A percentile compares a stretch with the other conserved stretches of the same genome.
Conservation (phyloP, 345 rosid genomes). For the Melastoma malabathricum region DNA sequence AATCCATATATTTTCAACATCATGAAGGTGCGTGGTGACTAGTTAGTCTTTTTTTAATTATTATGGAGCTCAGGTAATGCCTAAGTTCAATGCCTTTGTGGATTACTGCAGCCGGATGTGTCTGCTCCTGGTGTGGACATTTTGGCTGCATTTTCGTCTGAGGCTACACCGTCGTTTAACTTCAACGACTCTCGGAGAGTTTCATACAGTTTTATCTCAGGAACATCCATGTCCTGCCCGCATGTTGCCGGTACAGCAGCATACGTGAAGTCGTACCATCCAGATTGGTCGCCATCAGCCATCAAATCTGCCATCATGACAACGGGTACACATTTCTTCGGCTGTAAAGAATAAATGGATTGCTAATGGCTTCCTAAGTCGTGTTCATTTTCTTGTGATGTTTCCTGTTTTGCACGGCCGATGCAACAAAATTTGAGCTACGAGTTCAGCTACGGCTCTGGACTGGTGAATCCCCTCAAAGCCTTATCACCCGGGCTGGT, state of each 20-base stretch:
- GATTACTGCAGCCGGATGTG: no score
- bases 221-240: slow-evolving; percentile 49
- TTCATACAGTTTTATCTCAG: slow-evolving; percentile 16
- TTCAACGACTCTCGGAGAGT: no score
- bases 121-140: no score
- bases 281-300: slow-evolving; percentile 50
- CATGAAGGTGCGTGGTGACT: slow-evolving; percentile 9
- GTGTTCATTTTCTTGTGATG: neutral
- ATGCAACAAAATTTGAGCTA: neutral
- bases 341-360: neutral
- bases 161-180: no score
- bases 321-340: slow-evolving; percentile 20
- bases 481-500: slow-evolving; percentile 31
- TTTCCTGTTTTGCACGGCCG: neutral
- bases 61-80: no score
- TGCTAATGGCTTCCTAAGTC: no score
- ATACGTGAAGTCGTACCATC: slow-evolving; percentile 28
- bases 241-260: slow-evolving; percentile 37
- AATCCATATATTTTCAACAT: slow-evolving; percentile 13
- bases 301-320: slow-evolving; percentile 56
- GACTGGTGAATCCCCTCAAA: slow-evolving; percentile 35
- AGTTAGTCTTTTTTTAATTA: no score
- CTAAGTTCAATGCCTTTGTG: no score
- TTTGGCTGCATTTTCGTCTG: no score
- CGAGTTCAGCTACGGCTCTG: slow-evolving; percentile 27